Evolutionary conservation across 768 basidiomycete species (phyloP), one percentile per base, ranked within the genome.

Genomic region (Neoboletus subvelutipes): DNA sequence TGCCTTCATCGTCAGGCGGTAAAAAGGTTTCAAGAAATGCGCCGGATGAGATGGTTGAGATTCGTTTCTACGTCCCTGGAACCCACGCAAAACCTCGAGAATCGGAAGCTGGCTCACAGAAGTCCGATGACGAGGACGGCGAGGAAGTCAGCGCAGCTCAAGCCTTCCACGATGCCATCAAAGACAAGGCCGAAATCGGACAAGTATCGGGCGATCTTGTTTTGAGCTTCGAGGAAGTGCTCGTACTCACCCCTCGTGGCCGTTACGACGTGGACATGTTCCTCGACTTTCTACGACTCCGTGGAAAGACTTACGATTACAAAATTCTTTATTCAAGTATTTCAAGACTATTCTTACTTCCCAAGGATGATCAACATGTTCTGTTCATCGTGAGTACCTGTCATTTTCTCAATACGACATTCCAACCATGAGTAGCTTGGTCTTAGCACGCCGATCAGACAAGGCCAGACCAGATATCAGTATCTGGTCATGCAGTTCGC

Each of bases 281-380:
- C 79, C 86, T 86, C 26, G 91, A 92, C 52, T 98, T 94, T 77
- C 73, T 99, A 68, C 87, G 97, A 42, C 76, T 98, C 33, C 88
- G 94, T n/a, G 97, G 97, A 51, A 97, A 98, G 76, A 98, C 95
- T 2, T 98, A 98, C 74, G 97, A 99, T 73, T 99, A 99, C 81
- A 94, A 98, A 75, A 92, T 99, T 56, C 79, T 92, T 24, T 97
- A 95, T 74, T 80, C 83, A 37, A 90, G 88, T 60, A 92, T 99
- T 63, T 86, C 90, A 24, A 82, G 84, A 56, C 76, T 98, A 10
- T 99, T 98, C 80, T 78, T 98, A 24, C 79, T 99, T 5, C 97
- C 97, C 17, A 96, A 97, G 69, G 97, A 99, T 67, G 97, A 98
- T 62, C 85, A 91, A 52, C 96, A 98, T 68, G 89, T 97, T 36